Evolutionary conservation across 2,329 filamentous ascomycete species (phyloP), one percentile per base, ranked within the genome.

Genomic region (Periconia macrospinosa): DNA sequence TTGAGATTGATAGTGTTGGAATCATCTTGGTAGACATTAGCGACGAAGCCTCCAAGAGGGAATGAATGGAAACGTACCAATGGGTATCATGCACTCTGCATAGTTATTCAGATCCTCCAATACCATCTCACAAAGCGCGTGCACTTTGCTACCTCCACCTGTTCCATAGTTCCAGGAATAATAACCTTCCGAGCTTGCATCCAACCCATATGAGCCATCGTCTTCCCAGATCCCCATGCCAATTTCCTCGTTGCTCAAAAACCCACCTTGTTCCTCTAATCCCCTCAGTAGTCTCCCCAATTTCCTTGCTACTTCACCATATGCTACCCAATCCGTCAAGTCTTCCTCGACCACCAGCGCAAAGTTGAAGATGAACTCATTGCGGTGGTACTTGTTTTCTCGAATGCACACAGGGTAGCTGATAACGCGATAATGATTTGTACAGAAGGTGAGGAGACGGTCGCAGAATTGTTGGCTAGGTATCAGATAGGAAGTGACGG

Each of bases 301-400:
- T 65, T 96, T 90, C 60, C 89, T 82, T 50, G 96, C 91, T 30
- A 97, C 90, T 59, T 87, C 87, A 73, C 92, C 91, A 72, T 91
- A 96, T 33, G 87, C 88, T 46, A 84, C 84, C 71, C 89, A 89
- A 68, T 95, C 90, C 3, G 71, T 71, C 14, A 82, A 79, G 33
- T 83, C 79, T 52, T 86, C 83, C 47, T 89, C 84, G 47, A 96
- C 81, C 27, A 96, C 88, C 43, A 97, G 80, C 54, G 91, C 92
- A 70, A 97, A 96, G 75, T 97, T 97, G 84, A 97, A 99, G 70
- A 97, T 96, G 79, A 97, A 97, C 74, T 96, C 91, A 75, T 96
- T 96, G 54, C 94, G 88, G 68, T 89, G 86, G 69, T 97, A 96
- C 62, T 88, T 88, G 43, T 44, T 44, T 59, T 92, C 85, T 11